Conservation (phyloP, 495 filamentous ascomycete genomes). For the Chaetomium cochliodes region DNA sequence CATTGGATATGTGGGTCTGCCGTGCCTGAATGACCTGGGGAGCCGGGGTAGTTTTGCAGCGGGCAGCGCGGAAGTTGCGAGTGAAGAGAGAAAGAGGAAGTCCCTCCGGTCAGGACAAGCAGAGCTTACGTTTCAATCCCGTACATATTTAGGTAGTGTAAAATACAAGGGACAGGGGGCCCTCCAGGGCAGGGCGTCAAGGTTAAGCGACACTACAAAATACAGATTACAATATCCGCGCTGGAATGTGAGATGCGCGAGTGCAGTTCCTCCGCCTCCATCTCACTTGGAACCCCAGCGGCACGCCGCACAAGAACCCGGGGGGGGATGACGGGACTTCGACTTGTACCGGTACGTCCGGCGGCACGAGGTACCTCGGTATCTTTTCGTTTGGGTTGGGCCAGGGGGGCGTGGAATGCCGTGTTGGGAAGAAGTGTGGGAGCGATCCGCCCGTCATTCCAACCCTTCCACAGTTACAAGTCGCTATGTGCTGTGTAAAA, state of each 20-base stretch:
- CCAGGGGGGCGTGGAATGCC: constrained; percentile 23
- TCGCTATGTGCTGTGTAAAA: no score
- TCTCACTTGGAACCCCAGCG: constrained; percentile 5
- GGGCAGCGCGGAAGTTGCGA: constrained; percentile 13
- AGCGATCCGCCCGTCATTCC: constrained; percentile 26
- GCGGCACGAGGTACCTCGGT: constrained; percentile 2
- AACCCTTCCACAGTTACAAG: constrained; percentile 18
- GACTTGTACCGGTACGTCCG: constrained; percentile 28
- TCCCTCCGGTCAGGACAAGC: constrained; percentile 6
- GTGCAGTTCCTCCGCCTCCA: background rate
- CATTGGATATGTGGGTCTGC: constrained; percentile 12
- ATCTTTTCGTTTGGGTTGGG: background rate
- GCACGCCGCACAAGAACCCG: constrained; percentile 21
- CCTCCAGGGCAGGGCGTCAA: background rate
- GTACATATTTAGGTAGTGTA: no score
- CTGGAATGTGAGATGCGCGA: constrained; percentile 7
- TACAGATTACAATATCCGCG: background rate
- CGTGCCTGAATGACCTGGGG: constrained; percentile 11
- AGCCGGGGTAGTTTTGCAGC: constrained; percentile 11
- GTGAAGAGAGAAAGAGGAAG: constrained; percentile 12
- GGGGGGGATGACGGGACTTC: constrained; percentile 12
- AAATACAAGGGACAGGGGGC: background rate
- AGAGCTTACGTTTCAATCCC: constrained; percentile 1
- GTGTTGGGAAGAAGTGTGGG: constrained; percentile 26
- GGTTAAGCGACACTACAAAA: background rate